These are phyloP conservation scores for Sphagnum magellanicum DNA, from an alignment of 228 moss, liverwort and hornwort species.

Conservation along the genomic window DNA sequence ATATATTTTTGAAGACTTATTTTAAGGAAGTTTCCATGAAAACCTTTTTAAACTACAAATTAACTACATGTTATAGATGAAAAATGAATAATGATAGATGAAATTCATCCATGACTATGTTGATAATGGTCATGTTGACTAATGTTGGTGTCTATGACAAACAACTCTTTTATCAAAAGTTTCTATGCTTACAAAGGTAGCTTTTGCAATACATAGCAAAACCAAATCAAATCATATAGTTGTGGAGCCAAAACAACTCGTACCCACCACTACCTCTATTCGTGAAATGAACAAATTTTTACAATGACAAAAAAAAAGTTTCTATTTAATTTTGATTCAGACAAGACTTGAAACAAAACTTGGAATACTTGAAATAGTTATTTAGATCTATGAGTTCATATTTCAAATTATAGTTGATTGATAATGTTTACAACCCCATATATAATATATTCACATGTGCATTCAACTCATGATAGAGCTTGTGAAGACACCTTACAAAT, in stretches of 20 bases:
- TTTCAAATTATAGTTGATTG: neutral
- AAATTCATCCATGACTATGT: too few species aligned
- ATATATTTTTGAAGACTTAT: too few species aligned
- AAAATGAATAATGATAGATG: too few species aligned
- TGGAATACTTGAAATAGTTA: neutral
- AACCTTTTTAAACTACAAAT: too few species aligned
- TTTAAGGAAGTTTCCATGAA: too few species aligned
- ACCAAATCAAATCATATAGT: conserved; percentile 54
- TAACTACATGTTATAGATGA: too few species aligned
- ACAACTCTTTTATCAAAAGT: neutral
- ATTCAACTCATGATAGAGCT: too few species aligned
- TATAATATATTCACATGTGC: too few species aligned
- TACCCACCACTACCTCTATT: conserved; percentile 7
- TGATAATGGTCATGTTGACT: too few species aligned
- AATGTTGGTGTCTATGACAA: too few species aligned
- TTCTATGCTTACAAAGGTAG: neutral
- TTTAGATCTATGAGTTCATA: neutral
- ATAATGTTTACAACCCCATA: too few species aligned
- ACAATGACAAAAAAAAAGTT: neutral
- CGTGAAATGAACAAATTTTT: conserved; percentile 26
- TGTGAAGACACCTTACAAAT: neutral
- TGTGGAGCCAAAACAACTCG: conserved; percentile 24
- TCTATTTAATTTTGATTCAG: neutral
- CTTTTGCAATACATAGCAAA: conserved; percentile 51
- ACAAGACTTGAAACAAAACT: too few species aligned